Evolutionary conservation across 148 eudicot species (phyloP), one percentile per base, ranked within the genome.

Genomic region (Talinum fruticosum): DNA sequence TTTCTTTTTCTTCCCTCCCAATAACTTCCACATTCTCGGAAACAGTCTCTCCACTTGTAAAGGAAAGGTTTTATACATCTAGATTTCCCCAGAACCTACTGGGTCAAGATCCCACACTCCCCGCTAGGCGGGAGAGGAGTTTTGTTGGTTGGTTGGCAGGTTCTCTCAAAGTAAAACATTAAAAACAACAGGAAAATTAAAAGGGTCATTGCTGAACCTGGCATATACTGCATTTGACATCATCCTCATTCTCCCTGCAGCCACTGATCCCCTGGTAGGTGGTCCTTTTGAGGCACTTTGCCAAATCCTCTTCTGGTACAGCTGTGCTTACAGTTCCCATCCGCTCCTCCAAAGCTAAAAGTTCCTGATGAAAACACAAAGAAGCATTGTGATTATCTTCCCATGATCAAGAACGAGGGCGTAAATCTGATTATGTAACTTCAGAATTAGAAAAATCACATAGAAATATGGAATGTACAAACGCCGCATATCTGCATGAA

Each of bases 321-420:
- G 89, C 97, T 49, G 99, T 96, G 87, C 92, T 93, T 71, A 96
- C 99, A 3, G 87, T 85, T 66, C 99, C 99, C 90, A 96, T 96
- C 73, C 89, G 90, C 83, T 96, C 99, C 84, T 90, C 99, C 64
- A 96, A 87, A 75, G 91, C 99, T 76, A 96, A 84, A 71, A 96
- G 81, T 84, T 96, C 99, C 99, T 96, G 89, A 41, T 51, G 61
- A 47, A 15, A 70, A 68, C 14, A 13, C 19, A 30, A 35, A 71
- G 19, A 51, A 44, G 35, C 18, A 71, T 14, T 8, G 23, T n/a
- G 21, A 30, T 73, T 36, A 66, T 28, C 28, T 38, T 32, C 68
- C 37, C 62, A 53, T 29, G 5, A 45, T 53, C 36, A 76, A 45
- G 54, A 65, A 38, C 24, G n/a, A 68, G 19, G 47, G 5, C 14